These are phyloP conservation scores for Pelagophyceae sp. DNA, from an alignment of 352 stramenopile species.

Conservation along the genomic window DNA sequence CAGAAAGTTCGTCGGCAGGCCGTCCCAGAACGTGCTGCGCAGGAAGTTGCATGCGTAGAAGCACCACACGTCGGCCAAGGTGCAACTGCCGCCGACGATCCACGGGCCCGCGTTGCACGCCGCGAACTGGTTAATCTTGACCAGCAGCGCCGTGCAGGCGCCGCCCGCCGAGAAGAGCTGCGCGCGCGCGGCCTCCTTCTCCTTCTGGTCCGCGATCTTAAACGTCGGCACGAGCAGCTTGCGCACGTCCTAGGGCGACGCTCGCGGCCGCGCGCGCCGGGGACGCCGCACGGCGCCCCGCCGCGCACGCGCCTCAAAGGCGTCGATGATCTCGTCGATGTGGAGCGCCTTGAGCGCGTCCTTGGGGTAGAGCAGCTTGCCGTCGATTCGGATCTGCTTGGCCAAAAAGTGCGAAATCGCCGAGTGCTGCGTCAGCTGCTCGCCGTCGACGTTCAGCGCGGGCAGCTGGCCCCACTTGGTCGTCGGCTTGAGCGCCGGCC, in stretches of 20 bases:
- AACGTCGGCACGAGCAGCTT: neutral
- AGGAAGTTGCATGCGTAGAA: neutral
- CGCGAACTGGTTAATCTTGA: neutral
- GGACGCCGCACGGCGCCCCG: too few species aligned
- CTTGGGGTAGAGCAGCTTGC: neutral
- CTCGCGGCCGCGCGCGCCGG: too few species aligned
- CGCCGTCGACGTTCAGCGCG: neutral
- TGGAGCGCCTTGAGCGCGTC: neutral
- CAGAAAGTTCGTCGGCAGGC: neutral
- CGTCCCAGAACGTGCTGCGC: neutral
- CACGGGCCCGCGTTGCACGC: neutral
- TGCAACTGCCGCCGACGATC: neutral
- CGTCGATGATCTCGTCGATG: neutral
- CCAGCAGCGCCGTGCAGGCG: neutral
- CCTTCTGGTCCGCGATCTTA: neutral
- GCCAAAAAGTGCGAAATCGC: neutral
- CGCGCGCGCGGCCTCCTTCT: neutral
- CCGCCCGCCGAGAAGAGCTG: neutral
- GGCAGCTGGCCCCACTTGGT: conserved; percentile 9
- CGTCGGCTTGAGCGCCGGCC: neutral
- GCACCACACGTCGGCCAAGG: conserved; percentile 4
- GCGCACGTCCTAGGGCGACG: neutral
- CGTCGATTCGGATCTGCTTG: neutral
- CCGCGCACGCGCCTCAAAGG: too few species aligned
- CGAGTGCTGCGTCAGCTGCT: neutral